Evolutionary conservation across 2,329 filamentous ascomycete species (phyloP), one percentile per base, ranked within the genome.

Genomic region (Sporothrix protearum): DNA sequence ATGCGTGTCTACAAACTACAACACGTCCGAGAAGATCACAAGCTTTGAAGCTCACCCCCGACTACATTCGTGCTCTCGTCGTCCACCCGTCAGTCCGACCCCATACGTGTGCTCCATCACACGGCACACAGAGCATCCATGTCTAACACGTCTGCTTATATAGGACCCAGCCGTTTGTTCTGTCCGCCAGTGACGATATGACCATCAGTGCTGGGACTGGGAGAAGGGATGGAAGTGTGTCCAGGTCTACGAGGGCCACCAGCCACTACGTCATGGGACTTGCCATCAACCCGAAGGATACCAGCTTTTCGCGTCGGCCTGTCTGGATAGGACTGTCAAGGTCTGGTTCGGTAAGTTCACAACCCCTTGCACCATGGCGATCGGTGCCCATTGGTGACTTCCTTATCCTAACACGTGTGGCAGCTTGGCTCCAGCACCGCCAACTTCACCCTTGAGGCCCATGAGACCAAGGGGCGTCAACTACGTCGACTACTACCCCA

Each of bases 171-270:
- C 94, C 96, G 0, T 98, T 97, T 78, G 93, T 98, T 69, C 86
- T 99, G 73, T 99, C 96, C 70, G 96, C 96, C 75, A 96, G 92
- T 75, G 94, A 97, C 91, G 94, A 97, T 80, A 97, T 97, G 94
- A 97, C 94, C 71, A 97, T 97, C 80, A 97, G 86, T 86, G 97
- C 68, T 99, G 96, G 94, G 94, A 99, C 80, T 99, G 96, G 96
- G 96, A 99, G 77, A 96, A 96, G 82, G 89, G 89, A 76, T 99
- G 96, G 96, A 97, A 97, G 81, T 98, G 95, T 79, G 93, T 98
- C 42, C 94, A 97, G 81, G 73, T 97, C 59, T 99, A 97, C 78
- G 95, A 98, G 80, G 96, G 96, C 39, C 96, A 99, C 80, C 80
- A 92, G 91, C 77, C 96, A 97, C 83, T 97, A 78, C 75, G 95